phyloP scores from a whole-genome alignment of 768 basidiomycete species.

The Baorangia bicolor region DNA sequence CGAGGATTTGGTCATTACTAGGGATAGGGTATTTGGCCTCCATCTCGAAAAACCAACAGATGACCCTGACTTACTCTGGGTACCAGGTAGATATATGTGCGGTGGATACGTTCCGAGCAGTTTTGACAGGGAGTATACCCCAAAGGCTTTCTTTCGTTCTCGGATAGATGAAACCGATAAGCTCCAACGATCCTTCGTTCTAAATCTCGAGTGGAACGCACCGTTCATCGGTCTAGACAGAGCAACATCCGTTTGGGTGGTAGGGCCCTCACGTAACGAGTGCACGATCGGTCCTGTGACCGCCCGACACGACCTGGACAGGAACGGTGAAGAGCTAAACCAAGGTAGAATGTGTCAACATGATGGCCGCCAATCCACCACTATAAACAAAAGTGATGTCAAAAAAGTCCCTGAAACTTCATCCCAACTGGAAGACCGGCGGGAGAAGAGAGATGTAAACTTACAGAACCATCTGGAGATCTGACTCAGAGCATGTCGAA shows the following conservation, averaged over 20 bases:
- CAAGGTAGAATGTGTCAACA: conserved; percentile 23
- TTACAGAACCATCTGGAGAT: conserved; percentile 18
- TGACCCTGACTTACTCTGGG: conserved; percentile 17
- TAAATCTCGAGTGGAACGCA: conserved; percentile 15
- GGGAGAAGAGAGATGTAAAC: conserved; percentile 24
- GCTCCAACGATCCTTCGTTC: conserved; percentile 22
- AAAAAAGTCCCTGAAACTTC: conserved; percentile 24
- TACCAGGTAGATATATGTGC: conserved; percentile 25
- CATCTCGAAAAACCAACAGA: conserved; percentile 23
- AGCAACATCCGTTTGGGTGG: conserved; percentile 11
- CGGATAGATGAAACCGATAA: conserved; percentile 26
- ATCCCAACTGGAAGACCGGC: conserved; percentile 19
- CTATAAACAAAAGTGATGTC: conserved; percentile 19
- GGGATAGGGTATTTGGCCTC: conserved; percentile 34
- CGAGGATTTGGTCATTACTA: conserved; percentile 48
- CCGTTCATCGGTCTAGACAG: conserved; percentile 13
- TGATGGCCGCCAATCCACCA: conserved; percentile 24
- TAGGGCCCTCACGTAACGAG: conserved; percentile 22
- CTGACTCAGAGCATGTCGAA: conserved; percentile 17
- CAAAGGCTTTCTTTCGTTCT: conserved; percentile 17
- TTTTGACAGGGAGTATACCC: conserved; percentile 17
- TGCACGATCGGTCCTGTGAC: conserved; percentile 11
- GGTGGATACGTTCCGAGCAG: conserved; percentile 8
- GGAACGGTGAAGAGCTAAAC: conserved; percentile 16
- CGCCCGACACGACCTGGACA: conserved; percentile 10